These are phyloP conservation scores for Polyplosphaeria fusca DNA, from an alignment of 495 filamentous ascomycete species.

Conservation along the genomic window DNA sequence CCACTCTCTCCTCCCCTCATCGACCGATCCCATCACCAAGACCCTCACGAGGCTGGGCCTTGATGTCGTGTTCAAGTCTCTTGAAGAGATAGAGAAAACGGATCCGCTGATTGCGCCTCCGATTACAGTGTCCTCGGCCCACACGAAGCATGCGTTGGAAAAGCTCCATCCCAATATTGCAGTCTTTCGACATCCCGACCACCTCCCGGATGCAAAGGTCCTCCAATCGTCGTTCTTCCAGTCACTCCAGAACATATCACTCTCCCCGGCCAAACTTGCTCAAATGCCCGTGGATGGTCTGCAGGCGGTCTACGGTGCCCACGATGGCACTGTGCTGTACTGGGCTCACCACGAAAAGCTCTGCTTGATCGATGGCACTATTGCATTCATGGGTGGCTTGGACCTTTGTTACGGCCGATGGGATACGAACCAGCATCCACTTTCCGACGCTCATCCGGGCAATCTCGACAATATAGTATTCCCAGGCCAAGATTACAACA, in stretches of 20 bases:
- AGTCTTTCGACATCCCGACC: slow-evolving; percentile 91
- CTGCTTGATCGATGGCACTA: slow-evolving; percentile 71
- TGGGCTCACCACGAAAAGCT: slow-evolving; percentile 98
- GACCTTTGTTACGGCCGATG: slow-evolving; percentile 66
- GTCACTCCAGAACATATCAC: slow-evolving; percentile 52
- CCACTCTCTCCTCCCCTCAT: slow-evolving; percentile 43
- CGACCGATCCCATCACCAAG: slow-evolving; percentile 42
- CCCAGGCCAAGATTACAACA: slow-evolving; percentile 93
- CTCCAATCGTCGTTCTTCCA: slow-evolving; percentile 50
- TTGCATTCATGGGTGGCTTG: slow-evolving; percentile 88
- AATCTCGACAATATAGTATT: slow-evolving; percentile 74
- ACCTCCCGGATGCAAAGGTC: slow-evolving; percentile 67
- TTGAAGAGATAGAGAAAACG: slow-evolving; percentile 45
- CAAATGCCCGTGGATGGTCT: slow-evolving; percentile 64
- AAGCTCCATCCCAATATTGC: slow-evolving; percentile 79
- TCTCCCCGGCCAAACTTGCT: slow-evolving; percentile 51
- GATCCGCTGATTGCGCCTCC: slow-evolving; percentile 47
- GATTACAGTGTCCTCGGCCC: slow-evolving; percentile 68
- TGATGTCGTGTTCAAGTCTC: slow-evolving; percentile 44
- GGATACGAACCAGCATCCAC: slow-evolving; percentile 64
- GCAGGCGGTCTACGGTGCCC: slow-evolving; percentile 74
- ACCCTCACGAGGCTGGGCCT: slow-evolving; percentile 40
- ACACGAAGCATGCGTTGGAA: slow-evolving; percentile 83
- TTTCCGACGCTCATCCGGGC: slow-evolving; percentile 80
- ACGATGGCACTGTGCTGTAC: slow-evolving; percentile 78